Percentiles rank a stretch among this genome's conserved stretches.
phyloP scores from a whole-genome alignment of 768 basidiomycete species.

The Symmetrospora coprosmae region DNA sequence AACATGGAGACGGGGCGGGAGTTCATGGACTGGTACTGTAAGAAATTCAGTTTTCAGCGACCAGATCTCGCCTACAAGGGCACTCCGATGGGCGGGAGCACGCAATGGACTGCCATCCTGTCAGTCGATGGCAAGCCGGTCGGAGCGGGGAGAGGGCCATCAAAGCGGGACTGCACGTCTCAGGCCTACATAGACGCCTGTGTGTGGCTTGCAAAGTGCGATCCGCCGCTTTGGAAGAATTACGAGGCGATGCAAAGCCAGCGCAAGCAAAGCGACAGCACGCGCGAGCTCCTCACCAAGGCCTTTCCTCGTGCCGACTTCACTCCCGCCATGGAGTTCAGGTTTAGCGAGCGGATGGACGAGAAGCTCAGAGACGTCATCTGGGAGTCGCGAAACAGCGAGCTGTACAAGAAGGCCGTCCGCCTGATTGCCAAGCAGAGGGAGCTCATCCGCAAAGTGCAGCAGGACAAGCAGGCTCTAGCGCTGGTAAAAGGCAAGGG shows the following conservation, averaged over 20 bases:
- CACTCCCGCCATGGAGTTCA: conserved; percentile 39
- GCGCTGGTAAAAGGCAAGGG: conserved; percentile 18
- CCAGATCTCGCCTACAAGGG: conserved; percentile 28
- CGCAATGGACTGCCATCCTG: conserved; percentile 58
- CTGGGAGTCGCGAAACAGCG: conserved; percentile 20
- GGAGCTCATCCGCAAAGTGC: conserved; percentile 23
- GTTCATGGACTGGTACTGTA: conserved; percentile 92
- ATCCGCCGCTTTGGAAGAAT: conserved; percentile 60
- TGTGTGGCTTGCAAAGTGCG: conserved; percentile 71
- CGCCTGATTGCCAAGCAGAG: not conserved
- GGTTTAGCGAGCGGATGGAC: conserved; percentile 51
- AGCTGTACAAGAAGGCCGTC: conserved; percentile 24
- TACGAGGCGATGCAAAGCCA: conserved; percentile 50
- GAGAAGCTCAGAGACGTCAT: conserved; percentile 55
- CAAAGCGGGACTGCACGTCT: conserved; percentile 57
- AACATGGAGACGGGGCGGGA: conserved; percentile 58
- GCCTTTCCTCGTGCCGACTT: conserved; percentile 36
- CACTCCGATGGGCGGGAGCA: conserved; percentile 26
- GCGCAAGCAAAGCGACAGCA: conserved; percentile 57
- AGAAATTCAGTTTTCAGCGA: conserved; percentile 22
- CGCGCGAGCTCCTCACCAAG: conserved; percentile 42
- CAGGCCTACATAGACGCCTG: conserved; percentile 76
- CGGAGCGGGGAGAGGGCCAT: conserved; percentile 56
- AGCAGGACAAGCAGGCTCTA: conserved; percentile 20
- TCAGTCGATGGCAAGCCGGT: conserved; percentile 63